Evolutionary conservation across 148 eudicot species (phyloP).

Genomic region (Selenicereus undatus): DNA sequence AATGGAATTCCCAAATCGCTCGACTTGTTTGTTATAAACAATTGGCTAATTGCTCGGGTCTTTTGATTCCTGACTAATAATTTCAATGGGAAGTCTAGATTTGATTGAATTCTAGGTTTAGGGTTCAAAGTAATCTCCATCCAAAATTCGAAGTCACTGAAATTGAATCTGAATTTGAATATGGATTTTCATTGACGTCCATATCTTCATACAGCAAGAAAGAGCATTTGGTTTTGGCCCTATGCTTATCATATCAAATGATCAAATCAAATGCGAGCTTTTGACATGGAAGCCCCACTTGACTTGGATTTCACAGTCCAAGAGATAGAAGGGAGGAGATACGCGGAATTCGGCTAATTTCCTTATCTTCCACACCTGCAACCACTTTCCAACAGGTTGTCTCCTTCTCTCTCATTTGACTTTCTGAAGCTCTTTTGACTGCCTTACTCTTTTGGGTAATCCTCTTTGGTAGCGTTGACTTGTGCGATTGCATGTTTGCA

Average conservation of each 20-base stretch:
- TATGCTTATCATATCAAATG: neutral
- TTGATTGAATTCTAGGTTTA: too few relatives aligned
- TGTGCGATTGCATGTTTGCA: neutral
- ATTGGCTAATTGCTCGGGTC: too few relatives aligned
- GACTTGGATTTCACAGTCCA: neutral
- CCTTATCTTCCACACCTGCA: neutral
- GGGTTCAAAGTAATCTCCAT: too few relatives aligned
- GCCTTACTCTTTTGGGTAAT: neutral
- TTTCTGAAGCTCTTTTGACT: neutral
- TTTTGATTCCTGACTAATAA: too few relatives aligned
- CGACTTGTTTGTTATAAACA: too few relatives aligned
- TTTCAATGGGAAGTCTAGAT: too few relatives aligned
- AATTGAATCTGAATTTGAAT: too few relatives aligned
- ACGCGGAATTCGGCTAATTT: neutral
- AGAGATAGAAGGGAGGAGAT: neutral
- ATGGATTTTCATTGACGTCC: neutral
- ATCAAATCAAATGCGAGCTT: too few relatives aligned
- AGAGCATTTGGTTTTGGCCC: neutral
- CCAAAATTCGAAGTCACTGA: too few relatives aligned
- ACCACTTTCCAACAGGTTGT: neutral
- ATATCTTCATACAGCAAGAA: neutral
- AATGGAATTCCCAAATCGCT: neutral
- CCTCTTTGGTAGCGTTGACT: constrained; percentile 2
- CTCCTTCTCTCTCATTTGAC: constrained; percentile 3
- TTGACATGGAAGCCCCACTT: neutral